Percentiles rank a stretch among this genome's conserved stretches.
Evolutionary conservation across 768 basidiomycete genomes (phyloP).

Genomic region (Leccinum imitatum): DNA sequence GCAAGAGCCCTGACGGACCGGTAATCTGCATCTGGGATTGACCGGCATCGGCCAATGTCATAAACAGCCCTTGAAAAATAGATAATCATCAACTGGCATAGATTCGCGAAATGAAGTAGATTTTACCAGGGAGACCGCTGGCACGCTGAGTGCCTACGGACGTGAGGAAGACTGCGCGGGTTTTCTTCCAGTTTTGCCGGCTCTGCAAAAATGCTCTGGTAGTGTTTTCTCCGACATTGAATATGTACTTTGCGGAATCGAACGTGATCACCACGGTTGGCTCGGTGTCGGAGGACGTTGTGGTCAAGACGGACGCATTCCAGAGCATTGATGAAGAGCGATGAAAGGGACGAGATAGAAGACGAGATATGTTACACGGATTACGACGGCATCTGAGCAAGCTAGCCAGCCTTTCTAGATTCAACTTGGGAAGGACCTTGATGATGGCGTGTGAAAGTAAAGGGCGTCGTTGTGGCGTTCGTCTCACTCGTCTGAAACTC

Average conservation of each 20-base stretch:
- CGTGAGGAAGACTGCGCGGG: constrained; percentile 72
- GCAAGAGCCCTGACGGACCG: constrained; percentile 73
- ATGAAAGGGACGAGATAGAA: constrained; percentile 17
- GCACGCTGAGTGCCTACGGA: constrained; percentile 59
- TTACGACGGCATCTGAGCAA: constrained; percentile 26
- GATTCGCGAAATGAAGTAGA: neutral
- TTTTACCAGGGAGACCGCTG: constrained; percentile 72
- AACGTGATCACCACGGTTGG: constrained; percentile 75
- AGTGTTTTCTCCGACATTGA: constrained; percentile 85
- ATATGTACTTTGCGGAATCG: constrained; percentile 78
- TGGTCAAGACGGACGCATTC: constrained; percentile 59
- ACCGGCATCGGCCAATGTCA: constrained; percentile 77
- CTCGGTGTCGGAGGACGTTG: constrained; percentile 73
- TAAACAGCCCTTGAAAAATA: constrained; percentile 56
- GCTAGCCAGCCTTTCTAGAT: constrained; percentile 22
- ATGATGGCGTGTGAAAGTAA: neutral
- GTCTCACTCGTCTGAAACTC: neutral
- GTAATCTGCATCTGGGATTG: constrained; percentile 56
- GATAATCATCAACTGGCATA: neutral
- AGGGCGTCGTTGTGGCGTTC: too few relatives aligned
- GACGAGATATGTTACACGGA: constrained; percentile 19
- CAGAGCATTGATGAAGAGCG: constrained; percentile 47
- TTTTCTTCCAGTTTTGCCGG: constrained; percentile 60
- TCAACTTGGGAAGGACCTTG: neutral
- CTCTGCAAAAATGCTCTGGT: constrained; percentile 73